Evolutionary conservation across 192 early-diverging fungal species (phyloP), one percentile per base, ranked within the genome.

Genomic region (Phlyctochytrium bullatum): DNA sequence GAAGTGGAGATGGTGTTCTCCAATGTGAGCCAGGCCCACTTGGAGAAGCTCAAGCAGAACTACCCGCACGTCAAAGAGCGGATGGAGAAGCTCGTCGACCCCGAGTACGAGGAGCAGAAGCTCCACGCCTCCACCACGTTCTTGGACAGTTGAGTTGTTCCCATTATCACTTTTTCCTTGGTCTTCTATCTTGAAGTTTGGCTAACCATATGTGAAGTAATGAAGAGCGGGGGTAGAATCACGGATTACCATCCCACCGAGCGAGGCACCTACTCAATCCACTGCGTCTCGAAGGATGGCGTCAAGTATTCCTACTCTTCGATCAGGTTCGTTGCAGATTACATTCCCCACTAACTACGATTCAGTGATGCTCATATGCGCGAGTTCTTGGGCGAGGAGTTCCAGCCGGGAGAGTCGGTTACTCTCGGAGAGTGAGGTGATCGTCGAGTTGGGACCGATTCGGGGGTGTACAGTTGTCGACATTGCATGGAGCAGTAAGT

Each of bases 191-290:
- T 10, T 14, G 12, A n/a, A 14, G 40, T n/a, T 50, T 50, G 10
- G 12, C n/a, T n/a, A 10, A 14, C 10, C 10, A 10, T 50, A 14
- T n/a, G 10, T 50, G n/a, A 14, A 50, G 40, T 50, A n/a, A 50
- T 50, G 40, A 50, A 50, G 40, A 50, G n/a, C 12, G 40, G n/a
- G 40, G 40, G 40, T 50, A n/a, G n/a, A n/a, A 50, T 50, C 40
- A 14, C 40, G 12, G 40, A 50, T n/a, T 50, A 50, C 40, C 40
- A 50, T n/a, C 40, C n/a, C n/a, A 50, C 40, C 40, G 40, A 50
- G 40, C 10, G 40, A n/a, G 40, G 40, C n/a, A 50, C 40, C n/a
- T 50, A 50, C 40, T 50, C 40, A n/a, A n/a, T 50, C 40, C 40
- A 50, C 40, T 10, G 10, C 40, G 12, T 14, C 12, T 14, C 40